Evolutionary conservation across 2,329 filamentous ascomycete species (phyloP), one percentile per base, ranked within the genome.

Genomic region (Paecilomyces fulvus): DNA sequence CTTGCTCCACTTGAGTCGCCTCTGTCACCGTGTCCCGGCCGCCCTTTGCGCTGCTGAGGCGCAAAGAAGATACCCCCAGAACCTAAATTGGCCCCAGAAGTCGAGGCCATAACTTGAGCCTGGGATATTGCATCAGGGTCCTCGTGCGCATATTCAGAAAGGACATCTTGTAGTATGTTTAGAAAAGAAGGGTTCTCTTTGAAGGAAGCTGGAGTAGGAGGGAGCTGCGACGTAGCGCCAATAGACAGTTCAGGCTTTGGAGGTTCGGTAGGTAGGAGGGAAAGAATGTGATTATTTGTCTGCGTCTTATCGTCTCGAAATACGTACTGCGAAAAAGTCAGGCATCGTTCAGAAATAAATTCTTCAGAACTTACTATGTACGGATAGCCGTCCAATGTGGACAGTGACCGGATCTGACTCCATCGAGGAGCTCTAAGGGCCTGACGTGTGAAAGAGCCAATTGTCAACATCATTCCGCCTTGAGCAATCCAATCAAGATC

Each of bases 61-160:
- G 75, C 70, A 62, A 79, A 74, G 61, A 81, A 72, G 28, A 77
- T 70, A 30, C 79, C 79, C 12, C 79, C 79, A 6, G 75, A 75
- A 46, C 76, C 78, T 14, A 84, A 69, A 30, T 77, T 77, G 33
- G 80, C 78, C 21, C 83, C 83, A 3, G 80, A 77, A 2, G 80
- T 79, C 1, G 82, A 84, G 4, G 79, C 79, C 73, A 83, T 85
- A 54, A 82, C 80, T 43, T 80, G 75, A 3, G 83, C 83, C 69
- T 85, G 81, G 2, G 79, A 79, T 59, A 80, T 74, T 10, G 84
- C 78, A 20, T 78, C 75, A 0, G 82, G 81, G 58, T 86, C 83
- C 53, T 78, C 66, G 20, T 75, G 72, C 1, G 82, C 83, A 65
- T 84, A 70, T 33, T 79, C 69, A 28, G 75, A 70, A 55, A 85